These are phyloP conservation scores for Plenodomus lindquistii DNA, from an alignment of 2,329 filamentous ascomycete genomes.

Conservation along the genomic window DNA sequence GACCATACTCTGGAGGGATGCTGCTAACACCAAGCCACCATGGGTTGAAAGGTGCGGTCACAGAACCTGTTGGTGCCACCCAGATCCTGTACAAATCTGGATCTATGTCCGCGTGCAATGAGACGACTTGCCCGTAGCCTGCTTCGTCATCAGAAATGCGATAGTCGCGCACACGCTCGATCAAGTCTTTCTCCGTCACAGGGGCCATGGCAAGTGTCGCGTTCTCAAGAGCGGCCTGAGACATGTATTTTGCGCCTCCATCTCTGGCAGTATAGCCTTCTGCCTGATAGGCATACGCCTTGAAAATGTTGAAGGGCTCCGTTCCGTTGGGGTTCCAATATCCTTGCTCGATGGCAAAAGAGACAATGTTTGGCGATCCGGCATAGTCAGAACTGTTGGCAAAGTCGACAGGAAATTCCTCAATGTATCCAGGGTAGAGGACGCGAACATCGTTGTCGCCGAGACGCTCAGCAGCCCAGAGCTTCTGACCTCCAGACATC, in stretches of 20 bases:
- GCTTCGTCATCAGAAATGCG: slow-evolving; percentile 43
- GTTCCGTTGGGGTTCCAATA: slow-evolving; percentile 39
- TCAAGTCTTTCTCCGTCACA: slow-evolving; percentile 55
- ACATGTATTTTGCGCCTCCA: slow-evolving; percentile 46
- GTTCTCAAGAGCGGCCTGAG: slow-evolving; percentile 41
- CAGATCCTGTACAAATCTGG: slow-evolving; percentile 40
- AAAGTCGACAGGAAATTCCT: slow-evolving; percentile 41
- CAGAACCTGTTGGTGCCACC: slow-evolving; percentile 40
- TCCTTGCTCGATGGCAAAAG: slow-evolving; percentile 40
- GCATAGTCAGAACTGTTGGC: slow-evolving; percentile 34
- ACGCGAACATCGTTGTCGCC: slow-evolving; percentile 38
- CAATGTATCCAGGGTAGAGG: slow-evolving; percentile 43
- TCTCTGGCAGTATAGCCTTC: slow-evolving; percentile 35
- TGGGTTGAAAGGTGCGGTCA: slow-evolving; percentile 40
- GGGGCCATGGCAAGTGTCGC: slow-evolving; percentile 49
- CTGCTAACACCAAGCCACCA: slow-evolving; percentile 42
- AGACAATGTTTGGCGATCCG: slow-evolving; percentile 41
- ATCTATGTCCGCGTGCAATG: slow-evolving; percentile 27
- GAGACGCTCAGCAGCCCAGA: slow-evolving; percentile 44
- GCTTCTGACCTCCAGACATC: slow-evolving; percentile 38
- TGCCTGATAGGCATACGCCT: slow-evolving; percentile 36
- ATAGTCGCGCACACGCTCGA: slow-evolving; percentile 45
- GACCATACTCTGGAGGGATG: slow-evolving; percentile 36
- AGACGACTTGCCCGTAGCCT: slow-evolving; percentile 43
- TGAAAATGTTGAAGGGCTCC: slow-evolving; percentile 44